Conservation (phyloP, 257 asterid species). For the Mitragyna speciosa region DNA sequence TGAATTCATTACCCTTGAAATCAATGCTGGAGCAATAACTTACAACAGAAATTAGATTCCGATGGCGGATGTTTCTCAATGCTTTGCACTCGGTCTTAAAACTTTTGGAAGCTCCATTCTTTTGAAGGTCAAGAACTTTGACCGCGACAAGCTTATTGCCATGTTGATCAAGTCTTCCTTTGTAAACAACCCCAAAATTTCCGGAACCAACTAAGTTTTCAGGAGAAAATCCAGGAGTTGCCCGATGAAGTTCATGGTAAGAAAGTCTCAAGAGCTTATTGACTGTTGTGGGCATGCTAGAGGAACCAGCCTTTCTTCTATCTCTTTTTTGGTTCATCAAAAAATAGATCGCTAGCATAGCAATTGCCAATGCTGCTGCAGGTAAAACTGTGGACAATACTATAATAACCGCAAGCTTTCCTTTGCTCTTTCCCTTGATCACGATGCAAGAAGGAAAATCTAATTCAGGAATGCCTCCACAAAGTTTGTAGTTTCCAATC, state of each 20-base stretch:
- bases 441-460: neutral
- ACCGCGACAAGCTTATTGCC: constrained; percentile 26
- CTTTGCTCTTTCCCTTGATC: neutral
- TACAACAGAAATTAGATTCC: constrained; percentile 34
- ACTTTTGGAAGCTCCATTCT: constrained; percentile 35
- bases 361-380: neutral
- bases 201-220: constrained; percentile 35
- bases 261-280: constrained; percentile 22
- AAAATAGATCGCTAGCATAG: too few species aligned
- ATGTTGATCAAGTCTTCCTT: constrained; percentile 24
- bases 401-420: neutral
- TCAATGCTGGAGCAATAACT: constrained; percentile 37
- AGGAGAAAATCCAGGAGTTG: constrained; percentile 31
- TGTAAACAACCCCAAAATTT: constrained; percentile 33
- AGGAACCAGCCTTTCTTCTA: neutral
- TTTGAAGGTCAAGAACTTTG: constrained; percentile 31
- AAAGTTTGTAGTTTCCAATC: neutral
- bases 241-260: constrained; percentile 25
- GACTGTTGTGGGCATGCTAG: too few species aligned
- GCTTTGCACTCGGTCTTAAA: constrained; percentile 39
- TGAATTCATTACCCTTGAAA: constrained; percentile 31
- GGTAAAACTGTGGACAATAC: neutral
- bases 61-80: constrained; percentile 25
- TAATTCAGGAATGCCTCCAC: neutral
- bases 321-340: neutral